Conservation (phyloP, 2,329 filamentous ascomycete species). For the Penicillium sp. region DNA sequence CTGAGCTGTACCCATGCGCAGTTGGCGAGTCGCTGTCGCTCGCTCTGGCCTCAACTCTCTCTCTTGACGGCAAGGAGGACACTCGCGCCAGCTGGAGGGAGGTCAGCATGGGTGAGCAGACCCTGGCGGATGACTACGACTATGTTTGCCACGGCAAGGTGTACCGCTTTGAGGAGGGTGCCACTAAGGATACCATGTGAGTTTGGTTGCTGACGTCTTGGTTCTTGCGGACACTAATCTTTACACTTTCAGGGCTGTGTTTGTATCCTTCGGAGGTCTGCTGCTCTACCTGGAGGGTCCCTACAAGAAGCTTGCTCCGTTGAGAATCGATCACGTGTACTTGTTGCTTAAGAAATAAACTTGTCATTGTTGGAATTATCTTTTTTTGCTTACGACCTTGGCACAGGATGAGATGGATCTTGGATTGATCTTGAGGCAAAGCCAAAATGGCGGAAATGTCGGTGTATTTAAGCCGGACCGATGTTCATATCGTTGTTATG, state of each 20-base stretch:
- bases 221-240: conserved; percentile 1
- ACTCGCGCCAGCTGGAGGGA: conserved; percentile 75
- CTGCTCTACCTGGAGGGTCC: conserved; percentile 89
- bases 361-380: conserved; percentile 1
- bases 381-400: conserved; percentile 7
- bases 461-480: conserved; percentile 15
- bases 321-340: conserved; percentile 92
- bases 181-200: conserved; percentile 77
- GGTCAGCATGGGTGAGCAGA: conserved; percentile 55
- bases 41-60: conserved; percentile 78
- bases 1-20: conserved; percentile 77
- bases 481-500: conserved; percentile 24
- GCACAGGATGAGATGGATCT: not conserved
- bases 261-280: conserved; percentile 88
- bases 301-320: conserved; percentile 87
- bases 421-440: conserved; percentile 1
- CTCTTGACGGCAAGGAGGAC: conserved; percentile 82
- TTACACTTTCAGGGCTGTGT: conserved; percentile 69
- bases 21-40: conserved; percentile 75
- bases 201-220: conserved; percentile 35
- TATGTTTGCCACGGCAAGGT: conserved; percentile 54
- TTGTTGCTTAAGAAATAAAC: conserved; percentile 83
- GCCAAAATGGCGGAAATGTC: conserved; percentile 21
- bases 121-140: conserved; percentile 53
- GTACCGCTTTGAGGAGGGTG: conserved; percentile 53